Base-by-base conservation (phyloP, 352 stramenopile species). In the Phytophthora tentaculata region DNA sequence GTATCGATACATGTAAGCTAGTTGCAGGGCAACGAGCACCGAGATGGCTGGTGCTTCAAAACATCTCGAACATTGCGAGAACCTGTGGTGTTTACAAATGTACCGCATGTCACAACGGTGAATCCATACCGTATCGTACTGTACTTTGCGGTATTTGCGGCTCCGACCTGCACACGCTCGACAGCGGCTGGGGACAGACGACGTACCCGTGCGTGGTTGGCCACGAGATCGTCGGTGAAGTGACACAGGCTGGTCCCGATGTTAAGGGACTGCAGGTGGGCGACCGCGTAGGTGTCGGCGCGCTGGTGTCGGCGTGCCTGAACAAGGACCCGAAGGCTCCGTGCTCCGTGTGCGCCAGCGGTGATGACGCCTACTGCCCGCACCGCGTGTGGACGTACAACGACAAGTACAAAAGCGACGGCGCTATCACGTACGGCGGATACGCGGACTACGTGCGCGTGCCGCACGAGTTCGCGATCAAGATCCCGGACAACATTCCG, bases 371-470 rank as follows among this genome's bases (percentile, higher is more conserved):
- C 20, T 83, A 89, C 60, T 97, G 91, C 62, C 47, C 14, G 12
- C 61, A 65, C 55, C 53, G 48, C 13, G 68, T 86, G 16, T 56
- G 44, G 20, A 95, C 82, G 1, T 92, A 95, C 72, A 81, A 82
- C 65, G 51, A 49, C 52, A 72, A 53, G 62, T 82, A 78, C 56
- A 55, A 67, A 22, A 49, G n/a, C 43, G 81, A 94, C 37, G 88
- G 85, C 32, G 51, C 26, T 19, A 53, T 51, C 2, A 61, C 66
- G 2, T 80, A 79, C 61, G 86, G 87, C 24, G 90, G 90, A 26
- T 97, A 96, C 61, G 76, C 74, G 17, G 73, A 90, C 26, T 81
- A 74, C 53, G 81, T 97, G 35, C 86, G 89, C 16, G 76, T 93
- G 3, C 48, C 79, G 55, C 56, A 82, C 53, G 56, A 71, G 24